Conservation (phyloP, 2,329 filamentous ascomycete genomes). For the Aspergillus texensis region DNA sequence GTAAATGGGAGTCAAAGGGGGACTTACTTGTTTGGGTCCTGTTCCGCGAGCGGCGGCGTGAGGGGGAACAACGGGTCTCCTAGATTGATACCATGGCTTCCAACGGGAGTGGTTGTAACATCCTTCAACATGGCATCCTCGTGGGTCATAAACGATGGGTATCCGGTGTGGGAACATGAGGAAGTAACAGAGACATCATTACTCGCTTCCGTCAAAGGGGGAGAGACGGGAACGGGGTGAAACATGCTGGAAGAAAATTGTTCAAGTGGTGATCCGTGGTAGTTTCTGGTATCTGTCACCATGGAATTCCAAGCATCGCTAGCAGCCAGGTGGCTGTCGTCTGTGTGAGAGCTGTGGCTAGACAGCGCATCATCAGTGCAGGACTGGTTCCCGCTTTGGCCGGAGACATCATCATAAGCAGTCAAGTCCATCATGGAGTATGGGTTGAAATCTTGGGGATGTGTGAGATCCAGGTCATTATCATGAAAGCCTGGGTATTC, state of each 20-base stretch:
- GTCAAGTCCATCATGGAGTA: conserved; percentile 44
- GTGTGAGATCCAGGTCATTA: conserved; percentile 39
- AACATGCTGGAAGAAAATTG: conserved; percentile 40
- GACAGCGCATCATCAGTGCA: conserved; percentile 43
- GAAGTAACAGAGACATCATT: conserved; percentile 46
- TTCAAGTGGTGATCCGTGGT: conserved; percentile 38
- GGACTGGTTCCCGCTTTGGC: conserved; percentile 32
- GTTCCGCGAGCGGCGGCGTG: conserved; percentile 42
- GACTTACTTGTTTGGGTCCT: conserved; percentile 46
- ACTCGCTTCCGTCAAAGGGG: conserved; percentile 45
- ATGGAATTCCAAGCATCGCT: conserved; percentile 41
- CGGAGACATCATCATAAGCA: conserved; percentile 43
- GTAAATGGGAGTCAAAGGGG: background rate
- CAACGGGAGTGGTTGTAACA: conserved; percentile 36
- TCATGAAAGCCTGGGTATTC: conserved; percentile 43
- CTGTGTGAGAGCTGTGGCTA: conserved; percentile 41
- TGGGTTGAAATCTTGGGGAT: conserved; percentile 41
- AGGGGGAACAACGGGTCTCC: conserved; percentile 44
- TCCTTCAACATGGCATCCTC: conserved; percentile 44
- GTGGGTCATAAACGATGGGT: conserved; percentile 39
- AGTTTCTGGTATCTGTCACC: conserved; percentile 36
- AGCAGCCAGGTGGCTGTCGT: conserved; percentile 38
- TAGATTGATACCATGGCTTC: conserved; percentile 39
- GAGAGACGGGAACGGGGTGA: conserved; percentile 44
- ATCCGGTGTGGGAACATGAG: conserved; percentile 42